Evolutionary conservation across 768 basidiomycete genomes (phyloP), one percentile per base, ranked within the genome.

Genomic region (Exsudoporus frostii): DNA sequence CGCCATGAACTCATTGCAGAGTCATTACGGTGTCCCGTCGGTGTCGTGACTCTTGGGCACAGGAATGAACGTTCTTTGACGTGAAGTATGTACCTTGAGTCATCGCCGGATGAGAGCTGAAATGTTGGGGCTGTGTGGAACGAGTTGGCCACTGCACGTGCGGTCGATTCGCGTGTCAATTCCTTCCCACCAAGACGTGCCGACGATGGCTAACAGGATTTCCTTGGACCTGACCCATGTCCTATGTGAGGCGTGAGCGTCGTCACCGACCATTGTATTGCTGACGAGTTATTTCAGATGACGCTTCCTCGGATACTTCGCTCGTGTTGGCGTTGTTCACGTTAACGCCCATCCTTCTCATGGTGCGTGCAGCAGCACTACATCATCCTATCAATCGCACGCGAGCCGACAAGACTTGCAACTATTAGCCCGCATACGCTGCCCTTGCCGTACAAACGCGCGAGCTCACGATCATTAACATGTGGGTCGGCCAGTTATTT

Each of bases 401-500:
- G 1, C 45, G 36, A 37, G 15, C 59, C 52, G 7, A 57, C 43
- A 30, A 48, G 30, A 27, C 57, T 29, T 46, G 50, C 46, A 27
- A 49, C 40, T 53, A 4, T 11, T 34, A 92, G 90, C 82, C 90
- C 33, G 85, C 88, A 13, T 92, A 92, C 67, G 88, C 88, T 7
- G 85, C 78, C 3, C 74, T 92, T 10, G 80, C 84, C 2, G 78
- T 90, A 4, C 82, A 86, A 56, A 89, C 86, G 4, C 84, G 91
- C 27, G 91, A 93, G 68, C 79, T 87, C 46, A 72, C 85, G n/a
- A 79, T 93, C 65, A 78, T 91, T 55, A 77, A 83, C 40, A 92
- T 92, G 90, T 90, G 90, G 86, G 76, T 77, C 1, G 91, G 91
- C 30, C 91, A 93, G 65, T 65, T 90, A 49, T 72, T 76, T 4